phyloP scores from a whole-genome alignment of 805 yeast genomes.

The Spathaspora girioi region DNA sequence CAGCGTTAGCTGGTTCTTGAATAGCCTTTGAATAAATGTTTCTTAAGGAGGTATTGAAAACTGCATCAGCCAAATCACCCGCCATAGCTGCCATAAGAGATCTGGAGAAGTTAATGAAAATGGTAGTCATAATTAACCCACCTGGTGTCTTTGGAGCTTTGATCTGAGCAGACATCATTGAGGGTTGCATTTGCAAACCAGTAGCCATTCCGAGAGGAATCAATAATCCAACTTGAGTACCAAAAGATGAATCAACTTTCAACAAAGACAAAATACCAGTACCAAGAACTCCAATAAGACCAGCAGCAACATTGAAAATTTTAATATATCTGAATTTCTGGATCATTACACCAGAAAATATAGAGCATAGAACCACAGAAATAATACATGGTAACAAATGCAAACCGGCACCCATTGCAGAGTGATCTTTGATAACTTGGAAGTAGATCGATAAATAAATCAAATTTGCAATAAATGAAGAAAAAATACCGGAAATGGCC shows the following conservation, averaged over 20 bases:
- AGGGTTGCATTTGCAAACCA: conserved; percentile 47
- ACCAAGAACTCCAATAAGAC: conserved; percentile 37
- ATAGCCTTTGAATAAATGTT: conserved; percentile 7
- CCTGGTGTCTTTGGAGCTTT: conserved; percentile 52
- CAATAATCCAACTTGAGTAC: conserved; percentile 41
- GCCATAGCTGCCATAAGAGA: conserved; percentile 45
- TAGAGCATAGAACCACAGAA: conserved; percentile 34
- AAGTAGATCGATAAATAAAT: conserved; percentile 38
- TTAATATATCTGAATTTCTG: conserved; percentile 38
- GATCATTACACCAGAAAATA: conserved; percentile 34
- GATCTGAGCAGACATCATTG: conserved; percentile 43
- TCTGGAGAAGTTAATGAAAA: conserved; percentile 42
- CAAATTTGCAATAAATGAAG: conserved; percentile 33
- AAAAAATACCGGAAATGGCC: conserved; percentile 26
- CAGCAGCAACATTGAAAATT: conserved; percentile 29
- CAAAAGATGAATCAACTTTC: conserved; percentile 28
- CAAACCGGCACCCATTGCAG: conserved; percentile 45
- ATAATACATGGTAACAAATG: conserved; percentile 42
- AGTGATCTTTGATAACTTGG: conserved; percentile 42
- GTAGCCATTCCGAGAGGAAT: conserved; percentile 45
- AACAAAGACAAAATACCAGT: conserved; percentile 43
- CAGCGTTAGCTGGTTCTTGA: conserved; percentile 4
- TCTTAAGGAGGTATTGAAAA: conserved; percentile 9
- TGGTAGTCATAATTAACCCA: conserved; percentile 44
- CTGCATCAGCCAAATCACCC: conserved; percentile 16